A percentile compares a stretch with the other conserved stretches of the same genome.
Evolutionary conservation across 495 filamentous ascomycete species (phyloP).

Genomic region (Aspergillus conjunctus): DNA sequence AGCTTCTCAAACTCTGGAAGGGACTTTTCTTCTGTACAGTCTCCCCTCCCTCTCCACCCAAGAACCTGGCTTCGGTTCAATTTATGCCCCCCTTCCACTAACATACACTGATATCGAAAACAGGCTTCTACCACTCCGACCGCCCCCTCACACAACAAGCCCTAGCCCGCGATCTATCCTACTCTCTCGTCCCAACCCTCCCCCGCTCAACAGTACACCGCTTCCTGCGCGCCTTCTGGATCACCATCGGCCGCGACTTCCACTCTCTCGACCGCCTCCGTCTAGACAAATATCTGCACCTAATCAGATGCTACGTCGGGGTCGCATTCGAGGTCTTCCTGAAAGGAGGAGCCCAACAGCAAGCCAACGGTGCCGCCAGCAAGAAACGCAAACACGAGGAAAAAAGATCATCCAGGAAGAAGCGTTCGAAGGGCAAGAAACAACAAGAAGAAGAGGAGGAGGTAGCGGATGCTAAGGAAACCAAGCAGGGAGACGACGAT

Average conservation of each 20-base stretch:
- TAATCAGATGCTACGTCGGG: conserved; percentile 76
- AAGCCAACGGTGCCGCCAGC: not conserved
- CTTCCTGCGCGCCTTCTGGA: conserved; percentile 82
- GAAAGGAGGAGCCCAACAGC: conserved; percentile 27
- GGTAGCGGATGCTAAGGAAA: conserved; percentile 37
- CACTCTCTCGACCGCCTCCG: conserved; percentile 78
- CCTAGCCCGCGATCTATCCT: conserved; percentile 77
- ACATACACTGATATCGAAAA: not conserved
- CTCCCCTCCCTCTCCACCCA: not conserved
- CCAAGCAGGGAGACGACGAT: conserved; percentile 26
- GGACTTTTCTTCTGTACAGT: conserved; percentile 86
- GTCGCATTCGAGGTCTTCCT: conserved; percentile 59
- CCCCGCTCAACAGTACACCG: conserved; percentile 53
- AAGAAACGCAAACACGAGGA: conserved; percentile 51
- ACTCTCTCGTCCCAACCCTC: conserved; percentile 68
- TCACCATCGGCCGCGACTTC: conserved; percentile 83
- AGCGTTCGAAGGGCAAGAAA: conserved; percentile 34
- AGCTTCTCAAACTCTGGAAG: conserved; percentile 93
- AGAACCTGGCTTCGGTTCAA: not conserved
- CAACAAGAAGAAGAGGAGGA: conserved; percentile 25
- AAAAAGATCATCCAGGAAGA: conserved; percentile 29
- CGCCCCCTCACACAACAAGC: conserved; percentile 83
- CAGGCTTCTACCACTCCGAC: conserved; percentile 90
- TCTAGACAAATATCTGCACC: conserved; percentile 89
- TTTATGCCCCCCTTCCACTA: not conserved